These are phyloP conservation scores for Abortiporus biennis DNA, from an alignment of 1,284 basidiomycete species.

Conservation along the genomic window DNA sequence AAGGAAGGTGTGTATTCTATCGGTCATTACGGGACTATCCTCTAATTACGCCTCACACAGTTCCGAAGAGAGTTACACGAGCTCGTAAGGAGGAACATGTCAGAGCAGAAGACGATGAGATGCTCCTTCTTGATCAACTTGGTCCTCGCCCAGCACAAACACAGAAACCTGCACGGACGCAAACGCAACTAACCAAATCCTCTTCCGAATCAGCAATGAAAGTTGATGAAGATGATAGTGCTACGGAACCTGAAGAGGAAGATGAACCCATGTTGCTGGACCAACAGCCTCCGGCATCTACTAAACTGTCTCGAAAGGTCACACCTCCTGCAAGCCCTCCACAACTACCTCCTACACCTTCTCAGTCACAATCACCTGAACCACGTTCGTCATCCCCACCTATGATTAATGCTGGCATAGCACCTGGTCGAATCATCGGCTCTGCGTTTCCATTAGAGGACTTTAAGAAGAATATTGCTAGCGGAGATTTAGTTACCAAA, in stretches of 20 bases:
- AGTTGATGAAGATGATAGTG: constrained; percentile 18
- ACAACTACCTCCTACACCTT: background rate
- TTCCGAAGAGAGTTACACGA: constrained; percentile 47
- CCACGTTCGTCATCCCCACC: constrained; percentile 34
- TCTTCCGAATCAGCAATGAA: constrained; percentile 19
- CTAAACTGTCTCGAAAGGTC: constrained; percentile 41
- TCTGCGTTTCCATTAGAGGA: constrained; percentile 68
- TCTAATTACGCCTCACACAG: constrained; percentile 32
- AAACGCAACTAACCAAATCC: constrained; percentile 4
- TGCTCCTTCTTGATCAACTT: constrained; percentile 49
- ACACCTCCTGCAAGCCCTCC: constrained; percentile 22
- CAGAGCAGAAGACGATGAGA: constrained; percentile 58
- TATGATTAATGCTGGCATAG: too few relatives aligned
- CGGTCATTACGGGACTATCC: background rate
- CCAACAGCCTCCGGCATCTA: too few relatives aligned
- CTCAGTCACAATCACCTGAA: background rate
- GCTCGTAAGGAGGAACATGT: constrained; percentile 53
- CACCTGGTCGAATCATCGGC: constrained; percentile 63
- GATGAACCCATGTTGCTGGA: constrained; percentile 25
- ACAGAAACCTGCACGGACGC: constrained; percentile 10
- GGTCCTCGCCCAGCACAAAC: constrained; percentile 22
- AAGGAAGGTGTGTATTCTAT: constrained; percentile 50
- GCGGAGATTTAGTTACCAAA: constrained; percentile 76
- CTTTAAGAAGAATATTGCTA: constrained; percentile 62
- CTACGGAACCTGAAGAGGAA: constrained; percentile 36